Conservation (phyloP, 768 basidiomycete species). For the Lactifluus rugatus region DNA sequence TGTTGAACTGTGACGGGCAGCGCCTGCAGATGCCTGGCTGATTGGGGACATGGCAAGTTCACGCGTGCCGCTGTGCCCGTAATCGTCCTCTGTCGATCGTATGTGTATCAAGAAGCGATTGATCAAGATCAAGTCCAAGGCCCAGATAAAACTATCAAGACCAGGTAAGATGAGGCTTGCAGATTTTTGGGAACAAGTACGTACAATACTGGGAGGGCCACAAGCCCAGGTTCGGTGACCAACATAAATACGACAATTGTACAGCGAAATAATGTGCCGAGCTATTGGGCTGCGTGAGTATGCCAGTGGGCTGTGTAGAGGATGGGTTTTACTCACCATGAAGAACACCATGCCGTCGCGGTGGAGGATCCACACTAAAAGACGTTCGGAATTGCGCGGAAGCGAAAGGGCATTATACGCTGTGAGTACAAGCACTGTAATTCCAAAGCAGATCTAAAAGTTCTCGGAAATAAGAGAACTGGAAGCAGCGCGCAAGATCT, state of each 20-base stretch:
- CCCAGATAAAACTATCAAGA: slow-evolving; percentile 8
- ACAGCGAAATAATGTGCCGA: not conserved
- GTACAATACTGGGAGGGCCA: not conserved
- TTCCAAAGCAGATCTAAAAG: slow-evolving; percentile 29
- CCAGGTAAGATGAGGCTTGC: not conserved
- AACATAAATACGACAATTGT: not conserved
- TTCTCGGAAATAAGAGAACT: not conserved
- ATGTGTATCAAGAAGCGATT: slow-evolving; percentile 6
- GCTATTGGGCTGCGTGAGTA: not conserved
- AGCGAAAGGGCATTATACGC: slow-evolving; percentile 29
- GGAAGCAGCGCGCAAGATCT: not conserved
- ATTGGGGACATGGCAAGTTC: not conserved
- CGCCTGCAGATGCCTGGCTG: no score
- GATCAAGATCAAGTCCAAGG: not conserved
- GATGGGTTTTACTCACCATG: slow-evolving; percentile 22
- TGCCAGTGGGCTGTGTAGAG: not conserved
- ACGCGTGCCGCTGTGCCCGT: not conserved
- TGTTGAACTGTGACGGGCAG: not conserved
- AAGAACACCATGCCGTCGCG: slow-evolving; percentile 31
- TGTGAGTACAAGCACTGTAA: slow-evolving; percentile 26
- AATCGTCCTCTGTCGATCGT: not conserved
- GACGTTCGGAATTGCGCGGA: slow-evolving; percentile 25
- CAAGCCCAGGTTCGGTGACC: not conserved
- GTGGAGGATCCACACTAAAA: slow-evolving; percentile 26
- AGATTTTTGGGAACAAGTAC: not conserved